Evolutionary conservation across 148 eudicot species (phyloP).

Genomic region (Vaccinium vitisidaea): DNA sequence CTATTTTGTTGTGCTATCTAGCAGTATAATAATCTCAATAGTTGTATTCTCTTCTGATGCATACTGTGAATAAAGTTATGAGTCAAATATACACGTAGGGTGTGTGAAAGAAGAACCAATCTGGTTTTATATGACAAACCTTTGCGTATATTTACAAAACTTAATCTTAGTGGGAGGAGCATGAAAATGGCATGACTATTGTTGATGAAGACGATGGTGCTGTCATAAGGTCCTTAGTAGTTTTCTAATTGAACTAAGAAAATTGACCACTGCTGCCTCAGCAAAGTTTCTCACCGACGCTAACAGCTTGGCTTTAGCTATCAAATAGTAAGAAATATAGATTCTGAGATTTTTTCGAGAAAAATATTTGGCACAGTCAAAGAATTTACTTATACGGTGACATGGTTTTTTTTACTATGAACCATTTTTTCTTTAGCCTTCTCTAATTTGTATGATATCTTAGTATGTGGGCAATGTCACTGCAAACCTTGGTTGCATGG

Average conservation of each 20-base stretch:
- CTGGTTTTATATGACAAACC: background rate
- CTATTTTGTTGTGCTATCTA: background rate
- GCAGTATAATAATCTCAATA: background rate
- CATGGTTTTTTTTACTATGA: background rate
- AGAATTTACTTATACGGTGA: background rate
- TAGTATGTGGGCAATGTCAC: background rate
- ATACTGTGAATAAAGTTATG: background rate
- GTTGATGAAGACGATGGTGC: background rate
- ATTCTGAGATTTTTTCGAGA: background rate
- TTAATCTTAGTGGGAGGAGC: background rate
- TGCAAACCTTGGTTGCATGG: background rate
- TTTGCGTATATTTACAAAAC: background rate
- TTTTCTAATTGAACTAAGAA: background rate
- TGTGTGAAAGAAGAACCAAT: background rate
- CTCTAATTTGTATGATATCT: background rate
- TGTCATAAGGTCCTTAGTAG: background rate
- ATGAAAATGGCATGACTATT: background rate
- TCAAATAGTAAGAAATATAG: background rate
- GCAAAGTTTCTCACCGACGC: background rate
- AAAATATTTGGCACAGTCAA: background rate
- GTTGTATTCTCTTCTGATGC: background rate
- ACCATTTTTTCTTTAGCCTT: background rate
- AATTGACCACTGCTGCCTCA: background rate
- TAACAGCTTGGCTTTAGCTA: background rate
- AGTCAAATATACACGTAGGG: background rate